phyloP scores from a whole-genome alignment of 1,284 basidiomycete genomes.

The Ganoderma lucidum region DNA sequence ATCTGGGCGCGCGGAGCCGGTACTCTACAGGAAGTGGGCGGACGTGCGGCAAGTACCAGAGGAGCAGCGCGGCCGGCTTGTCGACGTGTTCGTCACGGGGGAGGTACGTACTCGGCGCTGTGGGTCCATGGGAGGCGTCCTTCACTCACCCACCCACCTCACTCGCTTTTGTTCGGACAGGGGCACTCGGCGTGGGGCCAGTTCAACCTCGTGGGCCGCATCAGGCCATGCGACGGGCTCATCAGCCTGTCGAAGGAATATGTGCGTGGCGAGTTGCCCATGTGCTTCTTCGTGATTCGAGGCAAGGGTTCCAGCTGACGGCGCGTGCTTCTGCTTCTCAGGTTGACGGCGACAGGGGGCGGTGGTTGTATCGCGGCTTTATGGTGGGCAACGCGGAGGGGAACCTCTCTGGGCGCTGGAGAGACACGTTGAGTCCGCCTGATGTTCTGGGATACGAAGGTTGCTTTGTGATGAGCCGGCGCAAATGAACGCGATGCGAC shows the following conservation, averaged over 20 bases:
- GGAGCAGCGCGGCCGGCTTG: constrained; percentile 43
- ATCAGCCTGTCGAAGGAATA: constrained; percentile 79
- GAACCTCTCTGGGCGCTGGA: constrained; percentile 76
- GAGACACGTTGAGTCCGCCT: constrained; percentile 71
- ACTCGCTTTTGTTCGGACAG: constrained; percentile 42
- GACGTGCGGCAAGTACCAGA: constrained; percentile 29
- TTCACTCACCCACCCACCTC: not conserved
- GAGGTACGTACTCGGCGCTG: constrained; percentile 55
- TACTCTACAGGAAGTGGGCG: constrained; percentile 50
- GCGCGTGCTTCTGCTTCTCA: constrained; percentile 38
- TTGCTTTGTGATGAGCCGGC: constrained; percentile 75
- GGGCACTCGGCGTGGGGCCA: constrained; percentile 86
- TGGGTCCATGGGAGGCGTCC: constrained; percentile 1
- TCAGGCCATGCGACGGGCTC: constrained; percentile 76
- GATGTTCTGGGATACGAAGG: constrained; percentile 74
- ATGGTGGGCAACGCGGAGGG: constrained; percentile 70
- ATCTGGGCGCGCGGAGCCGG: constrained; percentile 43
- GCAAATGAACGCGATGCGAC: constrained; percentile 38
- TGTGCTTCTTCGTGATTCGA: not conserved
- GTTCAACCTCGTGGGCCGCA: constrained; percentile 72
- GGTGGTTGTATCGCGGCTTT: constrained; percentile 81
- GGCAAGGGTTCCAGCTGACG: not conserved
- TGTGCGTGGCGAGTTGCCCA: constrained; percentile 50
- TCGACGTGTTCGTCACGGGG: constrained; percentile 73
- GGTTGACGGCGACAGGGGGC: constrained; percentile 73